Evolutionary conservation across 495 filamentous ascomycete genomes (phyloP).

Genomic region (Bryoglossum gracile): DNA sequence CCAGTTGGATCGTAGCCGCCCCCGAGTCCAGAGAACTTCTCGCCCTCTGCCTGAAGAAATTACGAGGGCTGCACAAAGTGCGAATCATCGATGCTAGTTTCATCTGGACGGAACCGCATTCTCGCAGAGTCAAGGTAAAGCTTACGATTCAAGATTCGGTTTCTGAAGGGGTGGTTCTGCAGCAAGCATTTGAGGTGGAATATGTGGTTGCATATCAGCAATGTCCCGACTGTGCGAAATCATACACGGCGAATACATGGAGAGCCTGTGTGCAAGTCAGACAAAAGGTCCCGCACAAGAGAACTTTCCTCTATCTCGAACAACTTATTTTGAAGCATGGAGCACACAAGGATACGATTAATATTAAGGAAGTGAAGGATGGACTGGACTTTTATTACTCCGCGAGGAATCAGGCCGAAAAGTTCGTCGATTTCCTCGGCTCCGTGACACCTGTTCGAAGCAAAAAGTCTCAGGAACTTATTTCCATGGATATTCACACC

Average conservation of each 20-base stretch:
- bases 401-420: constrained; percentile 83
- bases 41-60: constrained; percentile 76
- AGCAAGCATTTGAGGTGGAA: constrained; percentile 91
- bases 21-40: constrained; percentile 85
- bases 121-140: constrained; percentile 79
- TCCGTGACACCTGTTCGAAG: constrained; percentile 68
- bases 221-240: constrained; percentile 86
- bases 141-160: constrained; percentile 76
- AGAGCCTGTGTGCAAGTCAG: constrained; percentile 82
- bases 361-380: constrained; percentile 91
- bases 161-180: constrained; percentile 72
- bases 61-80: constrained; percentile 75
- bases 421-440: constrained; percentile 82
- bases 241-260: constrained; percentile 91
- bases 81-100: constrained; percentile 92
- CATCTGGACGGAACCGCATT: constrained; percentile 98
- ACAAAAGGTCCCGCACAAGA: constrained; percentile 95
- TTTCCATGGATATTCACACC: constrained; percentile 89
- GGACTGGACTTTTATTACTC: constrained; percentile 94
- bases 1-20: constrained; percentile 71
- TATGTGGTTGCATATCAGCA: constrained; percentile 85
- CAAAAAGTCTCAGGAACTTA: constrained; percentile 89
- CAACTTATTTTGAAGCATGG: constrained; percentile 91
- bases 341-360: constrained; percentile 88
- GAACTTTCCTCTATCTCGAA: constrained; percentile 93